Evolutionary conservation across 768 basidiomycete species (phyloP).

Genomic region (Leccinum variicolor): DNA sequence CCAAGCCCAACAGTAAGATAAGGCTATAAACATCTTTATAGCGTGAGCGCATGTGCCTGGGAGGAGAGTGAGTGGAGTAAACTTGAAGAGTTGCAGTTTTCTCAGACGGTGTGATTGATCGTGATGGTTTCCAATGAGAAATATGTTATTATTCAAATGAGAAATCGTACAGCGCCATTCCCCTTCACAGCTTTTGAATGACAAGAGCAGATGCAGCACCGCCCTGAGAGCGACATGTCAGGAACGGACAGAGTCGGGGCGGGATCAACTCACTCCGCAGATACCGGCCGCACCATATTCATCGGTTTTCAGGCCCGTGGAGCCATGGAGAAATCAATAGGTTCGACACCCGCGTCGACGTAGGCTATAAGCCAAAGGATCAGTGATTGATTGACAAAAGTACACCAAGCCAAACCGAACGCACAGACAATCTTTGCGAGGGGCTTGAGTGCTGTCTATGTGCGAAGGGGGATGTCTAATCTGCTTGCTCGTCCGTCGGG

Average conservation of each 20-base stretch:
- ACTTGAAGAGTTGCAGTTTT: constrained; percentile 2
- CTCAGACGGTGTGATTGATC: constrained; percentile 4
- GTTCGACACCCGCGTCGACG: constrained; percentile 95
- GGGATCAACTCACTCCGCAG: constrained; percentile 73
- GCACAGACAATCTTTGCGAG: no score
- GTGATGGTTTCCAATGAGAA: constrained; percentile 8
- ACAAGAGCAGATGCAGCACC: constrained; percentile 91
- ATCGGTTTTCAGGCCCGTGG: constrained; percentile 86
- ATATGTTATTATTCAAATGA: constrained; percentile 13
- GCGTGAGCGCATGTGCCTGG: constrained; percentile 3
- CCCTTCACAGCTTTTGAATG: constrained; percentile 74
- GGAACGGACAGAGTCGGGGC: constrained; percentile 4
- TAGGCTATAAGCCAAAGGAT: constrained; percentile 55
- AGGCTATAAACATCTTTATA: constrained; percentile 8
- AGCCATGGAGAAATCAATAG: constrained; percentile 95
- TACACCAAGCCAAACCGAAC: no score
- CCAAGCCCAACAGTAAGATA: constrained; percentile 12
- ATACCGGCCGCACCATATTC: constrained; percentile 95
- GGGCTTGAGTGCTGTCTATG: no score
- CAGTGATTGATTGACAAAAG: no score
- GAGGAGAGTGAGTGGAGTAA: not conserved
- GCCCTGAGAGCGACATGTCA: constrained; percentile 49
- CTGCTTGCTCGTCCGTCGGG: no score
- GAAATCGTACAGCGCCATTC: constrained; percentile 14
- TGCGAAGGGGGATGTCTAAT: no score